Percentiles rank a stretch among this genome's conserved stretches.
Evolutionary conservation across 2,329 filamentous ascomycete genomes (phyloP).

Genomic region (Delphinella strobiligena): DNA sequence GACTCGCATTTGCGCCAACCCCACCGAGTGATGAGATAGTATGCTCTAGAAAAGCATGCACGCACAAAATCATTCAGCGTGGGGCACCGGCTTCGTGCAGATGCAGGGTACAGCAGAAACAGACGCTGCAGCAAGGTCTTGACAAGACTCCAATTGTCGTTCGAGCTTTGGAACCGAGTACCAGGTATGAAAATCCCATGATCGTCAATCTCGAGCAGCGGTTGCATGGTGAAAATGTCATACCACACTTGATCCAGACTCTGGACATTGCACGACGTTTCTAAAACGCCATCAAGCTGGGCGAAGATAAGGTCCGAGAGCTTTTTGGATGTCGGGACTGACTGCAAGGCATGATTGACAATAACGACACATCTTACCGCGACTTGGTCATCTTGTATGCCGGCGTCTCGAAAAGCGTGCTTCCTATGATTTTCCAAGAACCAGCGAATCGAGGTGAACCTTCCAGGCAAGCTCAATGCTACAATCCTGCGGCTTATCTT

Average conservation of each 20-base stretch:
- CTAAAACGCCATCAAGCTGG: background rate
- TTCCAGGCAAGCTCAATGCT: background rate
- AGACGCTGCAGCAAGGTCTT: conserved; percentile 34
- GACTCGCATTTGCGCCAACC: conserved; percentile 45
- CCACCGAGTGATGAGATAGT: conserved; percentile 42
- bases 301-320: conserved; percentile 3
- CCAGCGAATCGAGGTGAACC: conserved; percentile 21
- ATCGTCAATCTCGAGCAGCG: conserved; percentile 40
- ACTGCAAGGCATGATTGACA: conserved; percentile 29
- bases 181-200: conserved; percentile 34
- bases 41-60: conserved; percentile 39
- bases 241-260: conserved; percentile 28
- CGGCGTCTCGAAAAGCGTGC: conserved; percentile 31
- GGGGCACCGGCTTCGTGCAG: conserved; percentile 25
- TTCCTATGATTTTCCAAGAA: conserved; percentile 35
- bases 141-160: conserved; percentile 40
- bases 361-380: conserved; percentile 36
- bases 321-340: background rate
- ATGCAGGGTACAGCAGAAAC: conserved; percentile 35
- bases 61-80: conserved; percentile 46
- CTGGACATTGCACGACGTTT: conserved; percentile 15
- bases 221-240: conserved; percentile 40
- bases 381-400: conserved; percentile 33
- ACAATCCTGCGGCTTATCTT: conserved; percentile 3
- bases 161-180: conserved; percentile 24